These are phyloP conservation scores for Cicer yamashitae DNA, from an alignment of 306 rosid species.

Conservation along the genomic window DNA sequence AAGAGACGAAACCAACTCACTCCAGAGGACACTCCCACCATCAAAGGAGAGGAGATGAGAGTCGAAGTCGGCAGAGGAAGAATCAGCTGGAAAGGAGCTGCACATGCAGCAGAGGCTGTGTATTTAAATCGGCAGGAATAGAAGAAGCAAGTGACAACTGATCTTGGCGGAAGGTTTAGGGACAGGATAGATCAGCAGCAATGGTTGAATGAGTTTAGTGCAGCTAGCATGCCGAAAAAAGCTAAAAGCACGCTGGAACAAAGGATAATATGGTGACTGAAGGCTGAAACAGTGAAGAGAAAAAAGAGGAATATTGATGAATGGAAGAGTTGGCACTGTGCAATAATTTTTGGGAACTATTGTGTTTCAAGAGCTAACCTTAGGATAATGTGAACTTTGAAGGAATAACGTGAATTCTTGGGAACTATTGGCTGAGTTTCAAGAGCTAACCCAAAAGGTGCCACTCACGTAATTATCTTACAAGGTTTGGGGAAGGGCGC, in stretches of 20 bases:
- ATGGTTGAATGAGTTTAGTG: no score
- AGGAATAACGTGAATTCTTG: background rate
- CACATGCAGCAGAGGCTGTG: background rate
- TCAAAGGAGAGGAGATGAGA: slow-evolving; percentile 5
- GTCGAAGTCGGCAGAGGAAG: background rate
- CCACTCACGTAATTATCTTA: background rate
- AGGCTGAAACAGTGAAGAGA: background rate
- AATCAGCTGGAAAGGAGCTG: background rate
- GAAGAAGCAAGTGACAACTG: background rate
- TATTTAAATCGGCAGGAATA: background rate
- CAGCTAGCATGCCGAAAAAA: no score
- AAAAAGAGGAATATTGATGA: background rate
- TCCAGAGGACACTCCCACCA: background rate
- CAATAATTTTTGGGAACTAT: no score
- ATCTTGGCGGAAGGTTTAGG: background rate
- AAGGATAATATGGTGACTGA: background rate
- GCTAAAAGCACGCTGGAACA: background rate
- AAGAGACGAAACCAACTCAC: background rate
- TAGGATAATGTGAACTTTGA: no score
- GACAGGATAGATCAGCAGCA: background rate
- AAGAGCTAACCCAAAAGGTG: background rate
- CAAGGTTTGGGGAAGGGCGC: background rate
- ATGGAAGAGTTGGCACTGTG: background rate
- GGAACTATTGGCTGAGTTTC: background rate
- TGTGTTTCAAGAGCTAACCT: no score